A percentile compares a stretch with the other conserved stretches of the same genome.
These are phyloP conservation scores for Pseudogymnoascus sp. DNA, from an alignment of 2,329 filamentous ascomycete genomes.

Conservation along the genomic window DNA sequence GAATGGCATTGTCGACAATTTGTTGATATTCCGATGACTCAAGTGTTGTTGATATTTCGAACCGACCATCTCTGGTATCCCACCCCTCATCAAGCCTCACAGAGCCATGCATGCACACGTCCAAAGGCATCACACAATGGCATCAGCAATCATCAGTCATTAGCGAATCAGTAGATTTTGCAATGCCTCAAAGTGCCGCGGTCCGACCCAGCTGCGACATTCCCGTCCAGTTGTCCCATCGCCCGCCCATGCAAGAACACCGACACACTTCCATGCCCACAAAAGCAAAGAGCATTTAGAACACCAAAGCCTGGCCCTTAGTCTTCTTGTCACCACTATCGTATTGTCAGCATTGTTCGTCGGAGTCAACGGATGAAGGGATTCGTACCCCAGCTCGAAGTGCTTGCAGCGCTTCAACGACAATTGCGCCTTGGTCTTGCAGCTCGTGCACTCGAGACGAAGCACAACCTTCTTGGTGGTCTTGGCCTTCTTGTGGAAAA, in stretches of 20 bases:
- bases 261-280: conserved; percentile 1
- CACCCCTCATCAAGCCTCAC: not conserved
- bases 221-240: conserved; percentile 2
- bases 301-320: conserved; percentile 99
- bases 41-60: not conserved
- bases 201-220: conserved; percentile 7
- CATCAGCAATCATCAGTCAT: conserved; percentile 9
- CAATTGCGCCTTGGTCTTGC: conserved; percentile 98
- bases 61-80: not conserved
- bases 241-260: conserved; percentile 6
- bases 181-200: conserved; percentile 10
- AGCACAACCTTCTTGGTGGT: conserved; percentile 99
- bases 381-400: conserved; percentile 94
- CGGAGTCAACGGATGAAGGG: not conserved
- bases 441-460: conserved; percentile 91
- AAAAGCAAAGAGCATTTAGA: conserved; percentile 61
- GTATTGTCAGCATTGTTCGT: conserved; percentile 34
- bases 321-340: conserved; percentile 99
- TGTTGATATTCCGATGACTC: not conserved
- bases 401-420: conserved; percentile 99
- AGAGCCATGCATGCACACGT: not conserved
- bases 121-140: conserved; percentile 7
- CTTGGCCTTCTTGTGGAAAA: conserved; percentile 99
- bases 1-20: not conserved
- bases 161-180: conserved; percentile 10